Conservation (phyloP, 2,329 filamentous ascomycete genomes). For the Aurifilum marmelostoma region DNA sequence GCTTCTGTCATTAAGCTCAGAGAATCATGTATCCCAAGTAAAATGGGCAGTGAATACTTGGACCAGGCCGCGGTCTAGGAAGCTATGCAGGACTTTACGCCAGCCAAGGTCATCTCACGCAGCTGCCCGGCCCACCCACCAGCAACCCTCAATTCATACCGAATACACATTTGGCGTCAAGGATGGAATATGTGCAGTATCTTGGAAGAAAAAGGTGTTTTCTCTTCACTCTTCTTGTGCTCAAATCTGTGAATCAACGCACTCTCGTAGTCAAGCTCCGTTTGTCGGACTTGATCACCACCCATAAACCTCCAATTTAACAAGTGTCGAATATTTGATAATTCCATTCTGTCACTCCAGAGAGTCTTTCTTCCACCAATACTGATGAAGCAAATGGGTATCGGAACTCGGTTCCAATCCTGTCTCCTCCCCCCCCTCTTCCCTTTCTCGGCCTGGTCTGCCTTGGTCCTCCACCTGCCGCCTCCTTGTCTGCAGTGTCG, state of each 20-base stretch:
- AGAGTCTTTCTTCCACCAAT: background rate
- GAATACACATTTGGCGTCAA: too few species aligned
- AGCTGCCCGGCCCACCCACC: background rate
- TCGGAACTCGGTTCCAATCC: slow-evolving; percentile 19
- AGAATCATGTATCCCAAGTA: background rate
- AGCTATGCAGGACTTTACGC: background rate
- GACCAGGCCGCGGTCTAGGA: background rate
- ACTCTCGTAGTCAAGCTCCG: background rate
- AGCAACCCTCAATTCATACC: background rate
- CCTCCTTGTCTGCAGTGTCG: background rate
- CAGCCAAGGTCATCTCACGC: background rate
- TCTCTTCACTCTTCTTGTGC: slow-evolving; percentile 1
- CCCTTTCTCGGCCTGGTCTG: background rate
- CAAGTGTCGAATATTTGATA: slow-evolving; percentile 1
- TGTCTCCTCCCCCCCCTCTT: background rate
- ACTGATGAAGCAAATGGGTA: slow-evolving; percentile 18
- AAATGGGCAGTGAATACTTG: background rate
- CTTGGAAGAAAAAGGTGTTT: background rate
- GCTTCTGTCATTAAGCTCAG: background rate
- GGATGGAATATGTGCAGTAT: background rate
- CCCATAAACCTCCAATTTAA: background rate
- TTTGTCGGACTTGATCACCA: background rate
- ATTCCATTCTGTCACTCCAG: slow-evolving; percentile 16
- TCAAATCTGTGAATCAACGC: slow-evolving; percentile 8
- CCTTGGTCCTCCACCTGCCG: background rate